Evolutionary conservation across 768 basidiomycete genomes (phyloP), one percentile per base, ranked within the genome.

Genomic region (Collybiopsis confluens): DNA sequence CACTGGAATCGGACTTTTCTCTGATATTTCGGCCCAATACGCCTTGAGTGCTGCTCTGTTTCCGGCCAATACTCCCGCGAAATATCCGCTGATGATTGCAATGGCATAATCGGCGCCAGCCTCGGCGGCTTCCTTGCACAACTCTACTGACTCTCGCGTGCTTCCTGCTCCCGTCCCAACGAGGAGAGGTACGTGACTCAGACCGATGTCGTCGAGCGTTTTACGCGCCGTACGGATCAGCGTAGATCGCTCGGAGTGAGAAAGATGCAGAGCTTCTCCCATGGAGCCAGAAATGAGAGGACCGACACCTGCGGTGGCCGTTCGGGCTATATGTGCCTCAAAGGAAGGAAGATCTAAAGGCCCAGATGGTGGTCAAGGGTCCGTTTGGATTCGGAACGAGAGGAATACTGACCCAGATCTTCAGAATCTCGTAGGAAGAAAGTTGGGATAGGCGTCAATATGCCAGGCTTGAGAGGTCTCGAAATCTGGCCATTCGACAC

Each of bases 21-120:
- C 75, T 13, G 88, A 71, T 35, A 96, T 83, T 62, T 93, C 90
- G 27, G 77, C 70, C 72, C 80, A 96, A 69, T 82, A 95, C 0
- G 78, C 77, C 70, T 91, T 91, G 60, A 95, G 73, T 1, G 93
- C 92, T 26, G 71, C 70, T 62, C 70, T 77, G 66, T 86, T 76
- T 21, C 68, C 69, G 35, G 77, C 74, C 59, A 93, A 75, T 11
- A 77, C 86, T 7, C 90, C 89, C 27, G 91, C 88, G 63, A 85
- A 97, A 73, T 93, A 95, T 46, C 92, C 91, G 60, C 88, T 86
- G 20, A 84, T 75, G 64, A 96, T 94, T 57, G 91, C 88, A 60
- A 96, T 92, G 35, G 78, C 81, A 61, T 82, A 88, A 68, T 96
- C 92, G 4, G 95, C 93, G 24, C 95, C 94, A 21, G 88, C 88